Evolutionary conservation across 2,329 filamentous ascomycete genomes (phyloP).

Genomic region (Salinomyces thailandicus): DNA sequence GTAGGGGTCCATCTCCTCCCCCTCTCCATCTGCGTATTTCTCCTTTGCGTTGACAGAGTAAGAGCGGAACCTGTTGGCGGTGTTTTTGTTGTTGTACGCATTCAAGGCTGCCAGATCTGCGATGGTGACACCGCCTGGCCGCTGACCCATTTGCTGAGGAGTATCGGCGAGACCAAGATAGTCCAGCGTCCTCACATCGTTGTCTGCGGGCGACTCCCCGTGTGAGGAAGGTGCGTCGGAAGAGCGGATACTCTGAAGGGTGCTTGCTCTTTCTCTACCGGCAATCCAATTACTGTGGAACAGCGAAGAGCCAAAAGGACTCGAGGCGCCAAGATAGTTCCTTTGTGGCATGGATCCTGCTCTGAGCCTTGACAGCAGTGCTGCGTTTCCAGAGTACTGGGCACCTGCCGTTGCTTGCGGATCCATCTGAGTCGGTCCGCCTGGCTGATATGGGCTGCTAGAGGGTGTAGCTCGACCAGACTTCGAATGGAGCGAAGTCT

Average conservation of each 20-base stretch:
- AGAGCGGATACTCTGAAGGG: conserved; percentile 80
- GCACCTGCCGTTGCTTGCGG: conserved; percentile 35
- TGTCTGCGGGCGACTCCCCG: conserved; percentile 71
- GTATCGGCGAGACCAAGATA: conserved; percentile 93
- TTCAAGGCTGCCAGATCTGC: conserved; percentile 66
- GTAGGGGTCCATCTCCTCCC: conserved; percentile 41
- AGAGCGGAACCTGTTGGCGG: conserved; percentile 77
- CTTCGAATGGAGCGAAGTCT: conserved; percentile 56
- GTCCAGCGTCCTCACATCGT: conserved; percentile 85
- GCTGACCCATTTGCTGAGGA: conserved; percentile 57
- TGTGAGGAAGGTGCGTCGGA: conserved; percentile 80
- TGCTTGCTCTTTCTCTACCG: conserved; percentile 73
- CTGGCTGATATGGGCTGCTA: conserved; percentile 75
- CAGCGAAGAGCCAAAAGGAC: conserved; percentile 78
- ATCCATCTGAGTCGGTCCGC: conserved; percentile 28
- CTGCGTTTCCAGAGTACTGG: conserved; percentile 49
- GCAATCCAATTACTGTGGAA: conserved; percentile 80
- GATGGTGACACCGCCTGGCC: conserved; percentile 48
- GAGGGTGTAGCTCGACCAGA: conserved; percentile 77
- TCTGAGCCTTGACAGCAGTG: conserved; percentile 71
- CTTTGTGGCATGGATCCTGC: conserved; percentile 92
- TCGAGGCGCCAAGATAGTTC: conserved; percentile 47
- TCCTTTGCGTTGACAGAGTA: conserved; percentile 99
- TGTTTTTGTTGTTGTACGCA: conserved; percentile 62
- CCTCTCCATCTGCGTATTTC: conserved; percentile 84